Evolutionary conservation across 1,284 basidiomycete genomes (phyloP).

Genomic region (Naganishia cerealis): DNA sequence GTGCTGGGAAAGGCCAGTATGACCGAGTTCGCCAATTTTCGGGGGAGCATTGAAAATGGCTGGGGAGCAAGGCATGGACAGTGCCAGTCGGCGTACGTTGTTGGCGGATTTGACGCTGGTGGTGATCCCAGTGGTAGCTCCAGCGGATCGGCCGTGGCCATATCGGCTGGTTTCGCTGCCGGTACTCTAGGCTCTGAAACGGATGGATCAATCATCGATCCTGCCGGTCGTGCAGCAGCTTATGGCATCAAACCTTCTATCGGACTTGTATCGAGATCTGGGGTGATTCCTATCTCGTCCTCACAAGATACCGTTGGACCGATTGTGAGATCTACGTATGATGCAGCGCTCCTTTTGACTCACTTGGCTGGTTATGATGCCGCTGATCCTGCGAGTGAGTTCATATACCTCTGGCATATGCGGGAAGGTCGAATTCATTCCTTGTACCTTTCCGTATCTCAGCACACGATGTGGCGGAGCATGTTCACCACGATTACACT

Average conservation of each 20-base stretch:
- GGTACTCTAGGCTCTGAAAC: conserved; percentile 40
- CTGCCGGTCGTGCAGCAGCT: conserved; percentile 38
- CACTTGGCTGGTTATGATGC: conserved; percentile 28
- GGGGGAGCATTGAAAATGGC: conserved; percentile 34
- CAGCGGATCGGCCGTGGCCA: conserved; percentile 40
- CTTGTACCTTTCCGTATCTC: background rate
- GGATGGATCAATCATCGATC: conserved; percentile 38
- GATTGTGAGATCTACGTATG: conserved; percentile 20
- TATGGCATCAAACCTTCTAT: conserved; percentile 40
- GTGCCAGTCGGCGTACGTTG: conserved; percentile 40
- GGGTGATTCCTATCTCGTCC: conserved; percentile 12
- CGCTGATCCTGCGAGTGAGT: conserved; percentile 17
- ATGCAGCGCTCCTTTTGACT: conserved; percentile 22
- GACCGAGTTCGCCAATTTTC: conserved; percentile 39
- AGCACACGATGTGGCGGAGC: background rate
- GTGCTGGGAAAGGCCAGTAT: conserved; percentile 46
- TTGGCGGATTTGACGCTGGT: conserved; percentile 38
- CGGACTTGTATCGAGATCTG: conserved; percentile 36
- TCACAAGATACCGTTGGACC: conserved; percentile 22
- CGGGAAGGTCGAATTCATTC: background rate
- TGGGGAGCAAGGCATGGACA: conserved; percentile 42
- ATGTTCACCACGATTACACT: conserved; percentile 14
- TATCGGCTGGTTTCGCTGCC: conserved; percentile 39
- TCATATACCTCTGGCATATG: background rate
- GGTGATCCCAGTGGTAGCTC: conserved; percentile 40